Evolutionary conservation across 495 filamentous ascomycete genomes (phyloP), one percentile per base, ranked within the genome.

Genomic region (Haplographium delicatum): DNA sequence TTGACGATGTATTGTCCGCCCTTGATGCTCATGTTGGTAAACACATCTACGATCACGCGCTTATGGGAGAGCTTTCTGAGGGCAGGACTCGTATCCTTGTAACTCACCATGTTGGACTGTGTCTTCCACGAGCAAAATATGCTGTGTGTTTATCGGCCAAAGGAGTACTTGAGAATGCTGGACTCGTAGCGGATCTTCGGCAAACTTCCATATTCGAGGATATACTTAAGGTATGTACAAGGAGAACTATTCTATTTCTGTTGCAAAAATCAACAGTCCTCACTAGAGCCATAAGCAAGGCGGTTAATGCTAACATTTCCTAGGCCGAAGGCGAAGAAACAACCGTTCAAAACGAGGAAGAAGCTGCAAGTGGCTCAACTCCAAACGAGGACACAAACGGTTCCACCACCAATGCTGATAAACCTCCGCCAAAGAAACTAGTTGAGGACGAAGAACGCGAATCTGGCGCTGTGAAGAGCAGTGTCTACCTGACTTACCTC

Each of bases 1-100:
- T 89, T 4, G 85, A 89, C 57, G 85, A 88, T 57, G 79, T 85
- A 4, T 65, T 89, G 10, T 82, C 79, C 15, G 85, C 85, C 4
- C 62, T 80, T 13, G 76, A 79, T 59, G 68, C 75, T 13, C 72
- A 73, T 45, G 77, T 78, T 20, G 68, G 73, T 19, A 62, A 62
- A 40, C 47, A 70, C 22, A 67, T 80, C 9, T 68, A 77, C 43
- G 67, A 75, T 28, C 58, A 75, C 42, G 76, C 69, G 5, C 60
- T 80, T n/a, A 67, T 65, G 18, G 77, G 74, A 2, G 64, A 70
- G 27, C 62, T 79, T 25, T 63, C 65, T 4, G 46, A 56, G 9
- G 72, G 69, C 5, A 58, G 75, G 27, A 79, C 76, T 4, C 63
- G 75, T 22, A 72, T 80, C 31, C 48, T 80, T 1, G 76, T 69